phyloP scores from a whole-genome alignment of 768 basidiomycete species.

The Boletus speciosus region DNA sequence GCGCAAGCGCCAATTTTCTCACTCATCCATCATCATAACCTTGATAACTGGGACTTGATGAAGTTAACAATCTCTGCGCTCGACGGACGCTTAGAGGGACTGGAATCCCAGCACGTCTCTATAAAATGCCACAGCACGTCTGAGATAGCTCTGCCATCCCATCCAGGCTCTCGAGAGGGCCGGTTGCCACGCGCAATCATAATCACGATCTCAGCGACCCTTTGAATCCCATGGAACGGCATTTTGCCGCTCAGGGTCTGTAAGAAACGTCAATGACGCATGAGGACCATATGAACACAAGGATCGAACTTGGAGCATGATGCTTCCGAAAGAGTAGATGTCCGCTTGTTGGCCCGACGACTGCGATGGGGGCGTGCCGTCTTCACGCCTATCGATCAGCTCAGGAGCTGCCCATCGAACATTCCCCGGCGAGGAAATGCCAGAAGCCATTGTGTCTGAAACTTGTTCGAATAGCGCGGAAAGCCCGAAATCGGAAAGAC shows the following conservation, averaged over 20 bases:
- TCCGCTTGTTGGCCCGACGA: slow-evolving; percentile 16
- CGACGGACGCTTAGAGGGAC: slow-evolving; percentile 15
- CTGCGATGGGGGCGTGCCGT: neutral
- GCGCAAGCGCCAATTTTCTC: neutral
- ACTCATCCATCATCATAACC: neutral
- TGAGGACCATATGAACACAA: neutral
- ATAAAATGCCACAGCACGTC: slow-evolving; percentile 24
- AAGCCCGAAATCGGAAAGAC: slow-evolving; percentile 33
- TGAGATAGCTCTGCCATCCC: slow-evolving; percentile 25
- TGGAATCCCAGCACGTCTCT: slow-evolving; percentile 18
- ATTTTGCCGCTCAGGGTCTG: slow-evolving; percentile 24
- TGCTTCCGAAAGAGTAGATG: slow-evolving; percentile 29
- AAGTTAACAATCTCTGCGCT: slow-evolving; percentile 13
- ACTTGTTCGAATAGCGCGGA: slow-evolving; percentile 15
- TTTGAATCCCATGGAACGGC: slow-evolving; percentile 21
- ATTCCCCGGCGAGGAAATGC: slow-evolving; percentile 20
- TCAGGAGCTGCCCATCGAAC: slow-evolving; percentile 32
- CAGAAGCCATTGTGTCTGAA: slow-evolving; percentile 1
- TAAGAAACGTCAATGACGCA: neutral
- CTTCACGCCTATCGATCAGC: slow-evolving; percentile 8
- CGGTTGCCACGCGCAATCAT: slow-evolving; percentile 10
- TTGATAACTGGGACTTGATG: slow-evolving; percentile 2
- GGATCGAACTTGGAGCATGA: slow-evolving; percentile 27
- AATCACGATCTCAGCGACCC: slow-evolving; percentile 23
- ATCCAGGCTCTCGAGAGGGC: slow-evolving; percentile 12